Evolutionary conservation across 345 rosid genomes (phyloP).

Genomic region (Acer negundo): DNA sequence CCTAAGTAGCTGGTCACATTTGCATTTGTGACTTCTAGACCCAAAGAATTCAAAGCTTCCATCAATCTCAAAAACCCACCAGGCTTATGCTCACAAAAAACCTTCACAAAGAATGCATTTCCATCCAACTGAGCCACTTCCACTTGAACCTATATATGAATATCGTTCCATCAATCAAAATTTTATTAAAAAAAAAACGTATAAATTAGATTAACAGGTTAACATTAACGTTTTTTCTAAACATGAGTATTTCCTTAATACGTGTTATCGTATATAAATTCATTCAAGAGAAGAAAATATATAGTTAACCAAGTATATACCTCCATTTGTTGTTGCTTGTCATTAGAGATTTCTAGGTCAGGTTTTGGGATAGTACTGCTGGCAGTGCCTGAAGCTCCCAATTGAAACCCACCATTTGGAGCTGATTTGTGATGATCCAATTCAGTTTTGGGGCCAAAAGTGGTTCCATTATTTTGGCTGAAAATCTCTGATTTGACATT

Average conservation of each 20-base stretch:
- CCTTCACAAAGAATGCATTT: conserved; percentile 85
- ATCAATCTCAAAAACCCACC: conserved; percentile 83
- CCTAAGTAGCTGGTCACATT: conserved; percentile 74
- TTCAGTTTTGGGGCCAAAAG: conserved; percentile 29
- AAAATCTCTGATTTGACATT: conserved; percentile 32
- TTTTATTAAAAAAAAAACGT: background rate
- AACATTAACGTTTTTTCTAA: background rate
- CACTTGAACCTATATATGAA: conserved; percentile 68
- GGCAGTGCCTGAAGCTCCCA: conserved; percentile 37
- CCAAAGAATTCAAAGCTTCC: conserved; percentile 83
- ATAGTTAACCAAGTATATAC: conserved; percentile 21
- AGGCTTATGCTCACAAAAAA: conserved; percentile 79
- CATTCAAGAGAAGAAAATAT: background rate
- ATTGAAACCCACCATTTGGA: conserved; percentile 35
- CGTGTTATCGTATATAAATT: no score
- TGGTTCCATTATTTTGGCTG: conserved; percentile 43
- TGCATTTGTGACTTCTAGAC: conserved; percentile 84
- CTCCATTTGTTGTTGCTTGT: conserved; percentile 95
- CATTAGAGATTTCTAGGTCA: conserved; percentile 44
- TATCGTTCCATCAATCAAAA: background rate
- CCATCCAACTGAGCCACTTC: conserved; percentile 87
- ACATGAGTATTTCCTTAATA: no score
- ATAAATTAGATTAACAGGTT: no score
- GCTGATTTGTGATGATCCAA: conserved; percentile 14
- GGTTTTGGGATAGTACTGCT: conserved; percentile 36